Evolutionary conservation across 345 rosid species (phyloP).

Genomic region (Eucalyptus marginata): DNA sequence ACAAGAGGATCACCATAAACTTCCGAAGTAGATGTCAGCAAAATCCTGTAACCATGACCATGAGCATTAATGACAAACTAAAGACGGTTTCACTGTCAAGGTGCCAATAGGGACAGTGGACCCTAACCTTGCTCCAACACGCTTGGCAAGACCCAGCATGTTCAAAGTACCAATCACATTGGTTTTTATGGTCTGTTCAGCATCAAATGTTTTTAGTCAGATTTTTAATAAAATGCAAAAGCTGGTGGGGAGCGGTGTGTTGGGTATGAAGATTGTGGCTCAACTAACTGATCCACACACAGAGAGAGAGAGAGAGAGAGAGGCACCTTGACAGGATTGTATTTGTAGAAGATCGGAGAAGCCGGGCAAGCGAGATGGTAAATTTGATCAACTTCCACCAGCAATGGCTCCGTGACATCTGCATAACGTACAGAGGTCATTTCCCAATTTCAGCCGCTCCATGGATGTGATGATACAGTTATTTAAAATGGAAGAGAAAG

Average conservation of each 20-base stretch:
- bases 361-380: constrained; percentile 98
- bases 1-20: constrained; percentile 89
- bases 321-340: constrained; percentile 82
- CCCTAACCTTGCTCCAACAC: constrained; percentile 85
- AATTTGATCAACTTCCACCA: constrained; percentile 78
- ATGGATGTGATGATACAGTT: background rate
- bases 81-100: background rate
- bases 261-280: background rate
- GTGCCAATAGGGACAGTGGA: background rate
- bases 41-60: constrained; percentile 28
- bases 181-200: constrained; percentile 79
- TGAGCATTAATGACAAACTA: background rate
- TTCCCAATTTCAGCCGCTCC: background rate
- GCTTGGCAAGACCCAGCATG: constrained; percentile 94
- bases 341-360: constrained; percentile 88
- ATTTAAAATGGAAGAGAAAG: background rate
- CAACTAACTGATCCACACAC: background rate
- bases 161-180: constrained; percentile 88
- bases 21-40: constrained; percentile 89
- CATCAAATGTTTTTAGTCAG: background rate
- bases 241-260: background rate
- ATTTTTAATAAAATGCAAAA: background rate
- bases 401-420: constrained; percentile 87
- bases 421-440: background rate
- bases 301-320: background rate